Percentiles rank a stretch among this genome's conserved stretches.
phyloP scores from a whole-genome alignment of 495 filamentous ascomycete species.

The Penicillium arizonense region DNA sequence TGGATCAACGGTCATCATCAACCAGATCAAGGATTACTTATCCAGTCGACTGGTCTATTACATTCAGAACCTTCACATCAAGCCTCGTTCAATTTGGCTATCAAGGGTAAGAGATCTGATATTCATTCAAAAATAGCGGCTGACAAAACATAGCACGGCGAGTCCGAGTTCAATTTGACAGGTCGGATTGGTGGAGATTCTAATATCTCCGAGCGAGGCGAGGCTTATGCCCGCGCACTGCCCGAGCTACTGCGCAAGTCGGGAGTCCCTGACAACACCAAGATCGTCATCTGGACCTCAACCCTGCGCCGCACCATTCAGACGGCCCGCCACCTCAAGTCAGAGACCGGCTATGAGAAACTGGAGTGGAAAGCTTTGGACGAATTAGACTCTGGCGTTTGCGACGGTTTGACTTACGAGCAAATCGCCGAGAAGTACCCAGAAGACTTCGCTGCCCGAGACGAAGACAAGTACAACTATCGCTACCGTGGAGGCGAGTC shows the following conservation, averaged over 20 bases:
- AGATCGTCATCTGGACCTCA: conserved; percentile 95
- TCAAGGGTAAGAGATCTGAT: conserved; percentile 68
- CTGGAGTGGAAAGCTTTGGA: conserved; percentile 98
- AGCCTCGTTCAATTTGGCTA: conserved; percentile 95
- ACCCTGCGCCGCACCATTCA: conserved; percentile 91
- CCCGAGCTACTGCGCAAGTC: conserved; percentile 79
- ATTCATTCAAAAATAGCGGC: not conserved
- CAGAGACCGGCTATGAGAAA: conserved; percentile 72
- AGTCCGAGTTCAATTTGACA: conserved; percentile 84
- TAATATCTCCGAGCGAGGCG: conserved; percentile 78
- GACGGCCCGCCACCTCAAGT: conserved; percentile 73
- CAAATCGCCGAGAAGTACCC: conserved; percentile 89
- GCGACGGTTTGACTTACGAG: conserved; percentile 92
- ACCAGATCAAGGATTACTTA: conserved; percentile 93
- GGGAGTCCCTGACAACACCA: conserved; percentile 69
- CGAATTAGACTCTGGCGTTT: conserved; percentile 94
- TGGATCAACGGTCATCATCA: conserved; percentile 92
- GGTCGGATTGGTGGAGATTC: conserved; percentile 93
- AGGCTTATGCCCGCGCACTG: conserved; percentile 78
- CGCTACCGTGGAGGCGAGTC: conserved; percentile 95
- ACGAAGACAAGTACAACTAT: conserved; percentile 99
- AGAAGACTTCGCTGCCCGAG: conserved; percentile 89
- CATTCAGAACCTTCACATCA: conserved; percentile 97
- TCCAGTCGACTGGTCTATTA: conserved; percentile 97
- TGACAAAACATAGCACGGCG: conserved; percentile 67